phyloP scores from a whole-genome alignment of 2,329 filamentous ascomycete genomes.

The Penicillium sp. region DNA sequence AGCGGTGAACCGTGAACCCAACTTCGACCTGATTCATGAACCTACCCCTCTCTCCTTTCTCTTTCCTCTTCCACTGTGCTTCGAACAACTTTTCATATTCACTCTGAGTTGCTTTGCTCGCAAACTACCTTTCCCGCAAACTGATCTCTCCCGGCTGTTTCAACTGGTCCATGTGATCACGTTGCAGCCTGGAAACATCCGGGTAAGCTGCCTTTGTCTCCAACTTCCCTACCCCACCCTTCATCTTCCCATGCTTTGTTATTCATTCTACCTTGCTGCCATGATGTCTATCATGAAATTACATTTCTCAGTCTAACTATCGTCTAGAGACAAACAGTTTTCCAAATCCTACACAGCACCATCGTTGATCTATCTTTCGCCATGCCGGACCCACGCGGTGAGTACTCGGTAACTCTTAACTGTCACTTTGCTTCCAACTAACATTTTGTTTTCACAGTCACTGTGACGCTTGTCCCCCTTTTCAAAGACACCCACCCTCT shows the following conservation, averaged over 20 bases:
- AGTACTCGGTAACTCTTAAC: not conserved
- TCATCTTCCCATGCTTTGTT: not conserved
- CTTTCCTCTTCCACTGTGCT: constrained; percentile 4
- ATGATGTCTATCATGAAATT: not conserved
- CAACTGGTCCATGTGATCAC: constrained; percentile 3
- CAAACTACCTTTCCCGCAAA: not conserved
- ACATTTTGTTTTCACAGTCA: constrained; percentile 26
- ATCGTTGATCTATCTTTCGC: not conserved
- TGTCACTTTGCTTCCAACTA: not conserved
- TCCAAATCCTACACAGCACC: not conserved
- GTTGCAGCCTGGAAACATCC: constrained; percentile 11
- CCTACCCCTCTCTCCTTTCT: constrained; percentile 28
- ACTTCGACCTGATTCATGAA: constrained; percentile 25
- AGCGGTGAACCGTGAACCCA: constrained; percentile 17
- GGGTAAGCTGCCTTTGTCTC: constrained; percentile 4
- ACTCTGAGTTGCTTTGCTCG: not conserved
- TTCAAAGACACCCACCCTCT: constrained; percentile 20
- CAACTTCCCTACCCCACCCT: not conserved
- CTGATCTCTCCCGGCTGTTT: not conserved
- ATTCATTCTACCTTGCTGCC: not conserved
- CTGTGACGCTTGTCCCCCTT: constrained; percentile 34
- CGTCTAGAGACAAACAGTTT: not conserved
- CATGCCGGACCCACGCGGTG: constrained; percentile 29
- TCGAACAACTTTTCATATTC: not conserved
- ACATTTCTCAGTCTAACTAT: not conserved